Conservation (phyloP, 768 basidiomycete genomes). For the Psilocybe sp. region DNA sequence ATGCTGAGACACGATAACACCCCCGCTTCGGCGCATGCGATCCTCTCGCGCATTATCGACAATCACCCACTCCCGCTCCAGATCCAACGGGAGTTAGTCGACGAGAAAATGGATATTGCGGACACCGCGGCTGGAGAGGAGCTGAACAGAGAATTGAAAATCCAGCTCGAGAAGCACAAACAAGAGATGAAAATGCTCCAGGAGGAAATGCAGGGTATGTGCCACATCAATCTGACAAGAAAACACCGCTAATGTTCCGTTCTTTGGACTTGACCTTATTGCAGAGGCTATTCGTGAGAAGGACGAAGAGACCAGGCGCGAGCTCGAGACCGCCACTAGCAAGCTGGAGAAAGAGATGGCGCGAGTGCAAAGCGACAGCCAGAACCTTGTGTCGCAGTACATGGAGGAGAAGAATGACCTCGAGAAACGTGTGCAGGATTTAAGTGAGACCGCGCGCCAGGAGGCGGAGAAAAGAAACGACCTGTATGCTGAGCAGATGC, state of each 20-base stretch:
- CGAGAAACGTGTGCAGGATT: too few relatives aligned
- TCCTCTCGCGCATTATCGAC: constrained; percentile 39
- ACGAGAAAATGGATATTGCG: constrained; percentile 42
- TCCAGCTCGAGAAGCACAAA: constrained; percentile 39
- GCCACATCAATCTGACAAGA: background rate
- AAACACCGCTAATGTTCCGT: background rate
- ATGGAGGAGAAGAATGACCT: constrained; percentile 16
- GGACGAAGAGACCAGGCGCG: constrained; percentile 43
- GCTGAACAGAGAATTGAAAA: constrained; percentile 45
- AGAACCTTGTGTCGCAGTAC: constrained; percentile 38
- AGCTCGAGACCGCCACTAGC: constrained; percentile 42
- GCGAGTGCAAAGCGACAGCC: constrained; percentile 36
- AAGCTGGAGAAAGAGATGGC: constrained; percentile 42
- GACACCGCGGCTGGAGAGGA: constrained; percentile 53
- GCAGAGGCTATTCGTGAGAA: constrained; percentile 36
- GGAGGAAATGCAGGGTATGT: constrained; percentile 38
- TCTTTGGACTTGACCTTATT: background rate
- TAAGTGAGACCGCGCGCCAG: too few relatives aligned
- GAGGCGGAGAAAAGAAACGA: too few relatives aligned
- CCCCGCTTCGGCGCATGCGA: constrained; percentile 32
- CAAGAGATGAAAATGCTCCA: constrained; percentile 43
- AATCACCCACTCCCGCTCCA: constrained; percentile 39
- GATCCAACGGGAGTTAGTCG: constrained; percentile 57
- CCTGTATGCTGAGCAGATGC: too few relatives aligned
- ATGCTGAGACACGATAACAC: constrained; percentile 40